Base-by-base conservation (phyloP, 2,329 filamentous ascomycete genomes). In the Grosmannia serpens region DNA sequence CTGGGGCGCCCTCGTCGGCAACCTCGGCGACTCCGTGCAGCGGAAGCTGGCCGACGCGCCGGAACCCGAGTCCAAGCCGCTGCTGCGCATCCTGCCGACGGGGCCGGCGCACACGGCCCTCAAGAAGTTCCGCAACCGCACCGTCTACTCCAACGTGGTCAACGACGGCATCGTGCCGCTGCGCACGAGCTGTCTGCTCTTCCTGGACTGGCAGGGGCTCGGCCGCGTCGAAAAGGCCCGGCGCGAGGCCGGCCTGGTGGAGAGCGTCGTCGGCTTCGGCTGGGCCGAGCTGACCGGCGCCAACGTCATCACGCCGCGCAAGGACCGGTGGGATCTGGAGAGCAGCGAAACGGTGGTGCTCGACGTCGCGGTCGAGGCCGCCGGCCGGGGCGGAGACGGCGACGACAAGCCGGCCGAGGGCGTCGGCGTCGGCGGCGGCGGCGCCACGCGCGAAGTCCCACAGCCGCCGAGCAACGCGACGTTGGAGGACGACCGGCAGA, bases 151-250 rank as follows among this genome's bases (percentile, higher is more conserved):
- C 2, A 97, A 97, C 67, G 91, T 97, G 15, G 92, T 97, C 64
- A 97, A 97, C 67, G 92, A 97, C 71, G 92, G 91, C 3, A 96
- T 99, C 64, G 94, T 99, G 5, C 94, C 94, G 3, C 75, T 99
- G 38, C 84, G 94, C 26, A 99, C 94, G 5, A 97, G 92, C 62
- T 99, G 92, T 70, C 76, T 99, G n/a, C 74, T 99, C 7, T 99
- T 99, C 67, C 76, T 99, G 1, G 94, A 99, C 69, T 99, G 94
- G 94, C 88, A 91, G 71, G 94, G 94, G 0, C 76, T 99, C 4
- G 92, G 88, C 6, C 86, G 90, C 46, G 94, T 99, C 1, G 91
- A 97, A 64, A 99, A 99, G 71, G 92, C 94, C 13, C 83, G 92
- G 26, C 78, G 94, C 69, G 92, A 95, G 69, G 95, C 91, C 61